Percentiles rank a stretch among this genome's conserved stretches.
phyloP scores from a whole-genome alignment of 805 yeast species.

The Myxozyma mucilagina region DNA sequence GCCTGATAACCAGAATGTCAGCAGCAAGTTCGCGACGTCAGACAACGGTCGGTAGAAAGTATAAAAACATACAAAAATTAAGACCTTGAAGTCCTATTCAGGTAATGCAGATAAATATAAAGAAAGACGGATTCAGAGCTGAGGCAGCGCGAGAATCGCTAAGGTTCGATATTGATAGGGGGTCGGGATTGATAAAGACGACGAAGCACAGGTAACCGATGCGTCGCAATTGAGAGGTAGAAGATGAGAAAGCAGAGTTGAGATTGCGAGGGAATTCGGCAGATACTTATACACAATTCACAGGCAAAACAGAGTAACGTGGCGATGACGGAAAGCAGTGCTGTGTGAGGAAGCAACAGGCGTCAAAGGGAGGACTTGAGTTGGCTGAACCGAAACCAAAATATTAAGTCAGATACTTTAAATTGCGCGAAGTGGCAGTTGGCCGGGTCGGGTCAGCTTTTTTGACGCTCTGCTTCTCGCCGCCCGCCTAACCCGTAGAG shows the following conservation, averaged over 20 bases:
- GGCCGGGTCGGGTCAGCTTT: not conserved
- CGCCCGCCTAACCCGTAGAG: not conserved
- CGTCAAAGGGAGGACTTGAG: not conserved
- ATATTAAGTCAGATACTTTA: not conserved
- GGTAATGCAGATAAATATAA: too few species aligned
- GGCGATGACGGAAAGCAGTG: too few species aligned
- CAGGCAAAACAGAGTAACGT: too few species aligned
- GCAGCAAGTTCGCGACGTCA: not conserved
- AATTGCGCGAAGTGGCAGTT: not conserved
- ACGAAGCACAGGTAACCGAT: not conserved
- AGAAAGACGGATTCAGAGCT: not conserved
- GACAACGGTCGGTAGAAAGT: not conserved
- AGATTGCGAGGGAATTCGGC: not conserved
- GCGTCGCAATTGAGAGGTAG: not conserved
- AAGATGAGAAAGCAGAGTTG: not conserved
- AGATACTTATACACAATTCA: too few species aligned
- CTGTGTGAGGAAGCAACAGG: not conserved
- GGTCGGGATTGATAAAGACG: not conserved
- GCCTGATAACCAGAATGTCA: conserved; percentile 5
- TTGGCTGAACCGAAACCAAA: not conserved
- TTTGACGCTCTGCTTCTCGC: not conserved
- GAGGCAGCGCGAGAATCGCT: not conserved
- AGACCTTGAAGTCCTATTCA: too few species aligned
- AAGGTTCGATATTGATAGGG: not conserved
- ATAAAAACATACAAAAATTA: not conserved